phyloP scores from a whole-genome alignment of 768 basidiomycete genomes.

The Leccinum rimulosum region DNA sequence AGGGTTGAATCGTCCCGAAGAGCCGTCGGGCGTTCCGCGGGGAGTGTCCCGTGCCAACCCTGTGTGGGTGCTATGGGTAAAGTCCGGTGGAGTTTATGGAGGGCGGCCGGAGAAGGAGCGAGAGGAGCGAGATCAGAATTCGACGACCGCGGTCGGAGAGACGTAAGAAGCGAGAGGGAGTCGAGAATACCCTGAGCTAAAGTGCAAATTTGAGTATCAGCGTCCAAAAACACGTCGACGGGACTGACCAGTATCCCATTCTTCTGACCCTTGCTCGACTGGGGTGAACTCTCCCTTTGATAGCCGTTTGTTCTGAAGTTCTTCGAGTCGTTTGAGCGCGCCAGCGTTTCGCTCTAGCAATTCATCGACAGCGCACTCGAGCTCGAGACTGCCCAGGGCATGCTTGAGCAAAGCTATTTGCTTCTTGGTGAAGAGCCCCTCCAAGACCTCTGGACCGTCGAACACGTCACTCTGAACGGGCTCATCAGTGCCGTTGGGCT shows the following conservation, averaged over 20 bases:
- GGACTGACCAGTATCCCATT: constrained; percentile 75
- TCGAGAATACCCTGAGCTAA: constrained; percentile 71
- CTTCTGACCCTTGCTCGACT: constrained; percentile 70
- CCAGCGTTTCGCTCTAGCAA: constrained; percentile 62
- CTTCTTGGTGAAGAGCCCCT: constrained; percentile 54
- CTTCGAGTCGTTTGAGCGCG: constrained; percentile 62
- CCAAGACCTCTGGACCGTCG: constrained; percentile 43
- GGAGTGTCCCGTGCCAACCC: constrained; percentile 77
- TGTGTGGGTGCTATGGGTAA: constrained; percentile 56
- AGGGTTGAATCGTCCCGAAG: constrained; percentile 76
- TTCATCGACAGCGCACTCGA: constrained; percentile 69
- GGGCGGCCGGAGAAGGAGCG: constrained; percentile 57
- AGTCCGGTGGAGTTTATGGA: constrained; percentile 72
- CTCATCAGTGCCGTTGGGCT: constrained; percentile 14
- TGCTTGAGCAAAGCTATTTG: constrained; percentile 57
- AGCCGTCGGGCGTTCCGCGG: constrained; percentile 52
- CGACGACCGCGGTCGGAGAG: constrained; percentile 64
- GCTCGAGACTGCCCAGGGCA: constrained; percentile 55
- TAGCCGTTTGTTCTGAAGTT: constrained; percentile 60
- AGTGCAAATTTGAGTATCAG: constrained; percentile 15
- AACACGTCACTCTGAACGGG: constrained; percentile 6
- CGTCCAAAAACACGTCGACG: constrained; percentile 1
- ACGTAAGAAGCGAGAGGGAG: constrained; percentile 64
- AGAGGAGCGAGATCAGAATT: constrained; percentile 45
- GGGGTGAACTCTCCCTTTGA: constrained; percentile 42